phyloP scores from a whole-genome alignment of 2,329 filamentous ascomycete species.

The Blumeria hordei region DNA sequence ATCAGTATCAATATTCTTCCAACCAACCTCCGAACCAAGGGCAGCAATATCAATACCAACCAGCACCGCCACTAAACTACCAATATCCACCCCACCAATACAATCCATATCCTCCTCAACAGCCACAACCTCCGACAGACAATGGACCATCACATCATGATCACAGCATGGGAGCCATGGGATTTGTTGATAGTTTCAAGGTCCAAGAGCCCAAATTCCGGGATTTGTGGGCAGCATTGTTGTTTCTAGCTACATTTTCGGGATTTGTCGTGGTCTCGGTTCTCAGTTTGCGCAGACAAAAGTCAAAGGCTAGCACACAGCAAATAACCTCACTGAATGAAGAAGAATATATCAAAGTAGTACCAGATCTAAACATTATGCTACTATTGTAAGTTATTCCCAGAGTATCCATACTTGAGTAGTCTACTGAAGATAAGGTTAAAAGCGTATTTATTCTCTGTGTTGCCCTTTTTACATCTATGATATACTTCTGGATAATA shows the following conservation, averaged over 20 bases:
- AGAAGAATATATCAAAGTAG: conserved; percentile 22
- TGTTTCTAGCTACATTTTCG: conserved; percentile 45
- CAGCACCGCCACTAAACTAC: background rate
- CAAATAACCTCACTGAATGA: too few relatives aligned
- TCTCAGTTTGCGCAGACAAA: conserved; percentile 46
- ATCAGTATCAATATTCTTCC: too few relatives aligned
- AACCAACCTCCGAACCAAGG: background rate
- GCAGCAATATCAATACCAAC: conserved; percentile 1
- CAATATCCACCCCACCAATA: background rate
- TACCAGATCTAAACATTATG: conserved; percentile 60
- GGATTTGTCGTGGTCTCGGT: conserved; percentile 60
- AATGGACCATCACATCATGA: background rate
- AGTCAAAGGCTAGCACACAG: too few relatives aligned
- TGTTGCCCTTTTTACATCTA: conserved; percentile 51
- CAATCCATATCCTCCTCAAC: background rate
- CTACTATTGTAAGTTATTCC: conserved; percentile 37
- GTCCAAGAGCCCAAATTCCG: conserved; percentile 69
- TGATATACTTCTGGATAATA: conserved; percentile 50
- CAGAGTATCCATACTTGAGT: too few relatives aligned
- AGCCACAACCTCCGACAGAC: background rate
- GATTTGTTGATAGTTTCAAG: conserved; percentile 63
- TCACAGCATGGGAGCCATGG: conserved; percentile 4
- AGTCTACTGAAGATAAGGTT: background rate
- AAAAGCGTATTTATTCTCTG: conserved; percentile 39
- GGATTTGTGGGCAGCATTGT: conserved; percentile 67